Percentiles rank a stretch among this genome's conserved stretches.
phyloP scores from a whole-genome alignment of 2,329 filamentous ascomycete genomes.

The Talaromyces atroroseus region DNA sequence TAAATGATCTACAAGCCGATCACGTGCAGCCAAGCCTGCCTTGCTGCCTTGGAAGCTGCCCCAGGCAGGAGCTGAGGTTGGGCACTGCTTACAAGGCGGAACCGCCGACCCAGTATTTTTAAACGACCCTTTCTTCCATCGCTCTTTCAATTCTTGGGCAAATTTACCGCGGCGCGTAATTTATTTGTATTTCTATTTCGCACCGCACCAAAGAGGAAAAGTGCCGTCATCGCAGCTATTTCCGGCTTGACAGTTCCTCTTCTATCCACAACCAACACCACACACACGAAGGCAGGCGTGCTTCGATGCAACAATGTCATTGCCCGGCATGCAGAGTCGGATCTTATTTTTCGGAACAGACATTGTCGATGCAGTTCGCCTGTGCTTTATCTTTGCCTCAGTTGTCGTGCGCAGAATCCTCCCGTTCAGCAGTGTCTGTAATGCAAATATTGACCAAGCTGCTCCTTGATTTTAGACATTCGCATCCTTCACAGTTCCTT shows the following conservation, averaged over 20 bases:
- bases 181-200: not conserved
- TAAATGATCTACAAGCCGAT: not conserved
- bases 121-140: not conserved
- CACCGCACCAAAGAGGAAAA: not conserved
- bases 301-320: not conserved
- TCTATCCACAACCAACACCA: not conserved
- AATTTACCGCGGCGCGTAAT: not conserved
- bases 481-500: conserved; percentile 46
- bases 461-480: conserved; percentile 36
- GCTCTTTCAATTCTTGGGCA: not conserved
- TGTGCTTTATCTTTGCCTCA: conserved; percentile 34
- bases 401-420: conserved; percentile 28
- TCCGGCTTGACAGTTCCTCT: not conserved
- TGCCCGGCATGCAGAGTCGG: not conserved
- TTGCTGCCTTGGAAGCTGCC: not conserved
- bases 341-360: conserved; percentile 21
- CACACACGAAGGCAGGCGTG: not conserved
- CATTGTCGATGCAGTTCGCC: conserved; percentile 29
- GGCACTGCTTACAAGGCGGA: not conserved
- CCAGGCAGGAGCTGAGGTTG: not conserved
- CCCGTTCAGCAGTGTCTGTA: not conserved
- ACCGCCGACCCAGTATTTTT: not conserved
- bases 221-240: not conserved
- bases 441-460: not conserved
- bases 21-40: not conserved